Percentiles rank a stretch among this genome's conserved stretches.
Evolutionary conservation across 177 flowering plant genomes (phyloP).

Genomic region (Tripterygium wilfordii): DNA sequence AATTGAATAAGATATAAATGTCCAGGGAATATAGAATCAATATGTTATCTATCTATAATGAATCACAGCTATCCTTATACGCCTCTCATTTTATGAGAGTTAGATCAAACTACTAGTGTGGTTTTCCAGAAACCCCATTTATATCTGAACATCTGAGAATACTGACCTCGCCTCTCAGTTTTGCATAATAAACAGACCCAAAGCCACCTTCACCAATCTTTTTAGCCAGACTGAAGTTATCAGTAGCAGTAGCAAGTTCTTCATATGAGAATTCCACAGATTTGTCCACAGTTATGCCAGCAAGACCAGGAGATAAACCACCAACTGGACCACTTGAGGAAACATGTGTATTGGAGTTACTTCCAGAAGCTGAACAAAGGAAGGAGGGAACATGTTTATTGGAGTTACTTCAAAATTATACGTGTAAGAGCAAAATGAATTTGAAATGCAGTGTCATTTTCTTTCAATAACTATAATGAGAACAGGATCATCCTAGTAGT

Average conservation of each 20-base stretch:
- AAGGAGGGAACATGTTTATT: conserved; percentile 26
- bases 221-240: conserved; percentile 65
- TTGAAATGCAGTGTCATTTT: neutral
- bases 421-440: neutral
- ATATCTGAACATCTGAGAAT: no score
- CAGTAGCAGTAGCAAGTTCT: conserved; percentile 79
- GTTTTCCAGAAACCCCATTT: no score
- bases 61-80: no score
- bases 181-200: conserved; percentile 92
- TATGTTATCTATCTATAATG: no score
- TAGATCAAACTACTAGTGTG: no score
- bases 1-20: neutral
- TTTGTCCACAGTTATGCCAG: conserved; percentile 72
- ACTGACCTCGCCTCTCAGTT: conserved; percentile 90
- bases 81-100: no score
- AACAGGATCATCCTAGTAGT: no score
- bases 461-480: neutral
- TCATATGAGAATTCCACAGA: conserved; percentile 92
- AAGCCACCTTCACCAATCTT: conserved; percentile 96
- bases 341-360: conserved; percentile 17
- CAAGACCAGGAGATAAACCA: conserved; percentile 32
- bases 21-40: neutral
- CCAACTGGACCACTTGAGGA: conserved; percentile 25
- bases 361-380: conserved; percentile 22
- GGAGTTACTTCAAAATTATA: conserved; percentile 5